Percentiles rank a stretch among this genome's conserved stretches.
These are phyloP conservation scores for Naganishia vishniacii DNA, from an alignment of 768 basidiomycete species.

Conservation along the genomic window DNA sequence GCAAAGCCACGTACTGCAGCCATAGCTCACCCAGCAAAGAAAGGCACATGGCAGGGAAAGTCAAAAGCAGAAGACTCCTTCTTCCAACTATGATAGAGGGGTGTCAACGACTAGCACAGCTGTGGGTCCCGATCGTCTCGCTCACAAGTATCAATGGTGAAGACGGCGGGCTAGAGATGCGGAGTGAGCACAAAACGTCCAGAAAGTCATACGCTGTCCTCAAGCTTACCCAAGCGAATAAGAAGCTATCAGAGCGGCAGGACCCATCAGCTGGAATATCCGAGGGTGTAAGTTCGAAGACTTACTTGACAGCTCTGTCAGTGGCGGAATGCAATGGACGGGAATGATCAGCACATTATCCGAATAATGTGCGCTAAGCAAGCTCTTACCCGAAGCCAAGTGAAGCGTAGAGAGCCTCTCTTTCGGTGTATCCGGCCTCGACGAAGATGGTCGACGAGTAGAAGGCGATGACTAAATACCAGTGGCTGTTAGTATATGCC, in stretches of 20 bases:
- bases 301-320: conserved; percentile 11
- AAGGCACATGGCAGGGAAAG: conserved; percentile 21
- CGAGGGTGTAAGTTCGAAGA: not conserved
- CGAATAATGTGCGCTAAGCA: not conserved
- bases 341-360: conserved; percentile 32
- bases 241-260: not conserved
- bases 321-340: not conserved
- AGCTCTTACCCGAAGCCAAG: conserved; percentile 43
- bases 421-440: not conserved
- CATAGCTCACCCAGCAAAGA: not conserved
- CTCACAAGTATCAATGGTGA: conserved; percentile 29
- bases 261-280: not conserved
- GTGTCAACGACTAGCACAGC: not conserved
- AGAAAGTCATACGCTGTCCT: too few relatives aligned
- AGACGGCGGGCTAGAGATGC: conserved; percentile 41
- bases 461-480: conserved; percentile 15
- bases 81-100: not conserved
- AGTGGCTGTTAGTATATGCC: not conserved
- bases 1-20: not conserved
- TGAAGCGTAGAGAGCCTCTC: conserved; percentile 41
- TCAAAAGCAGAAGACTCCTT: conserved; percentile 16
- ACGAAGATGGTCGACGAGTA: conserved; percentile 26
- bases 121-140: not conserved
- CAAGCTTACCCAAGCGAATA: conserved; percentile 13
- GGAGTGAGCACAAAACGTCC: too few relatives aligned